phyloP scores from a whole-genome alignment of 495 filamentous ascomycete genomes.

The Penicillium verhagenii region DNA sequence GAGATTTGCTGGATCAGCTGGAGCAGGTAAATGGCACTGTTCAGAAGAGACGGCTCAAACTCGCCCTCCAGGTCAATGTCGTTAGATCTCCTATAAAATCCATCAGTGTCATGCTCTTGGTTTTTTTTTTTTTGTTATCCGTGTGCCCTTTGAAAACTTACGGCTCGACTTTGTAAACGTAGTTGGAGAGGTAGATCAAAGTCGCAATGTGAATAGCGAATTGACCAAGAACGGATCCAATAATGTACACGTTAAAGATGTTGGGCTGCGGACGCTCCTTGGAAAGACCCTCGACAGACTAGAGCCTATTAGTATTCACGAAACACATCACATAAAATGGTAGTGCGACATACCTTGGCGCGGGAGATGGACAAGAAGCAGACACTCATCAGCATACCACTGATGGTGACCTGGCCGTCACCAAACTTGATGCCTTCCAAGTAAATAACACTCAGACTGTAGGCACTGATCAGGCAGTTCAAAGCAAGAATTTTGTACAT shows the following conservation, averaged over 20 bases:
- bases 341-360: conserved; percentile 61
- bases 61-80: conserved; percentile 91
- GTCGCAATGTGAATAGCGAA: conserved; percentile 96
- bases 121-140: no score
- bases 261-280: conserved; percentile 98
- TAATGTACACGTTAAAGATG: conserved; percentile 99
- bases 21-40: conserved; percentile 95
- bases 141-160: no score
- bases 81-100: conserved; percentile 55
- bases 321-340: background rate
- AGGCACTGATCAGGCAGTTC: conserved; percentile 97
- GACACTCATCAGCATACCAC: conserved; percentile 99
- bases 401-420: conserved; percentile 97
- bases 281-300: conserved; percentile 89
- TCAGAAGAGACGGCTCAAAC: conserved; percentile 90
- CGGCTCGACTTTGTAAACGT: conserved; percentile 80
- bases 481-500: conserved; percentile 99
- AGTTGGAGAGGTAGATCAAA: conserved; percentile 89
- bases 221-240: conserved; percentile 94
- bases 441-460: conserved; percentile 95
- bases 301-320: conserved; percentile 21
- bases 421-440: conserved; percentile 99
- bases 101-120: conserved; percentile 24
- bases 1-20: conserved; percentile 99
- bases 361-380: conserved; percentile 97